Percentiles rank a stretch among this genome's conserved stretches.
Conservation (phyloP, 2,329 filamentous ascomycete genomes). For the Colletotrichum salicis region DNA sequence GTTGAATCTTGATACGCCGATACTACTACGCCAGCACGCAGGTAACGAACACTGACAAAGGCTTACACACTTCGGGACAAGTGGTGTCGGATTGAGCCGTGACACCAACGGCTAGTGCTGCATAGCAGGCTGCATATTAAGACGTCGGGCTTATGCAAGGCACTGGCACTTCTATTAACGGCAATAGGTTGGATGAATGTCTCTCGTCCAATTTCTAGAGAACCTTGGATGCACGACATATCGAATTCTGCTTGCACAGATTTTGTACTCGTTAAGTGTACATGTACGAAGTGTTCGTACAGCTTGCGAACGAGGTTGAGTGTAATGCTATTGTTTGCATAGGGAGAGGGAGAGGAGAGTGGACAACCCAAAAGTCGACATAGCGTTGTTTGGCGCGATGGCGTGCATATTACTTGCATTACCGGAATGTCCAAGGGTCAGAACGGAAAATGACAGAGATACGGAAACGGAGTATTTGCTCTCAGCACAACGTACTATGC, state of each 20-base stretch:
- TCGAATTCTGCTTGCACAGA: not conserved
- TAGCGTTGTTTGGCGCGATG: slow-evolving; percentile 3
- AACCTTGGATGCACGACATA: not conserved
- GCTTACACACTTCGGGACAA: not conserved
- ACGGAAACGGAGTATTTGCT: not conserved
- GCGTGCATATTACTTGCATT: slow-evolving; percentile 24
- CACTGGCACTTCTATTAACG: not conserved
- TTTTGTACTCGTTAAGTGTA: not conserved
- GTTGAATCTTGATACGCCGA: not conserved
- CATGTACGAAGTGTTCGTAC: not conserved
- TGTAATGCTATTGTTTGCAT: not conserved
- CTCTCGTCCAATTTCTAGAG: not conserved
- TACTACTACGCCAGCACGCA: too few species aligned
- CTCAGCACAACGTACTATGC: not conserved
- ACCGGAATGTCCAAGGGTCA: not conserved
- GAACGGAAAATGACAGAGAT: not conserved
- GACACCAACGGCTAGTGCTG: slow-evolving; percentile 6
- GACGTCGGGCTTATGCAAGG: slow-evolving; percentile 30
- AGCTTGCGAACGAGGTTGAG: not conserved
- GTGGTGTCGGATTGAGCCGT: slow-evolving; percentile 10
- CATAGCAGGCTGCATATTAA: slow-evolving; percentile 17
- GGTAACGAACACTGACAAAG: not conserved
- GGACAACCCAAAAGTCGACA: not conserved
- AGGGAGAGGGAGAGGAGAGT: not conserved
- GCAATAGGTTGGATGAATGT: not conserved